Evolutionary conservation across 768 basidiomycete genomes (phyloP), one percentile per base, ranked within the genome.

Genomic region (Amanita fuliginea): DNA sequence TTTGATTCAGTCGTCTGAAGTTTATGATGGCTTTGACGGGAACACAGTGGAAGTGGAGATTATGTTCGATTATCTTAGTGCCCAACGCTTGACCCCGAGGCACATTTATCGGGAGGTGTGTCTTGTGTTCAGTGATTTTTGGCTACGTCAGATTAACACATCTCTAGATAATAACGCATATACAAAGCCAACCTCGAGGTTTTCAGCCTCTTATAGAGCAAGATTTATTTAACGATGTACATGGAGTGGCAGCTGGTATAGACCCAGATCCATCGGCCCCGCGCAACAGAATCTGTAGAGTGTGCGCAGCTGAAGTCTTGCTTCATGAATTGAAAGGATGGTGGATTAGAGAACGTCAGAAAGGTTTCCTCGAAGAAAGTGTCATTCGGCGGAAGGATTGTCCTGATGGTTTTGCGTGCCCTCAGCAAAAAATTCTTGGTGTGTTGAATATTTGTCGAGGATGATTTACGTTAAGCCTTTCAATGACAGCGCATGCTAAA

Each of bases 11-110:
- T 85, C 82, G 22, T 62, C 78, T 0, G 81, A 85, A 51, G 68
- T 80, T n/a, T 92, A 90, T 53, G 89, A 89, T 26, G 83, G 77
- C 56, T 92, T 92, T 60, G 76, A 81, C 54, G 73, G 74, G 54
- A 91, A 92, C 58, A 76, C 73, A 0, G 75, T 86, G 19, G 89
- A 92, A 62, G 86, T 87, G 24, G 89, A 91, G 30, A 77, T 86
- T 51, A 77, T 92, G 77, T 66, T 92, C 37, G 89, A 92, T 60
- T 89, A 90, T 62, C 64, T 91, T 39, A 75, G 76, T 11, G 70
- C 71, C 13, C 76, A 81, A 52, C 62, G 74, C 49, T 62, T 87
- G 30, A 76, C 74, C 7, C 85, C 88, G 9, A 72, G 74, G 46
- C 76, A 82, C 56, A 84, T 91, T 36, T 90, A 91, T 62, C 78